Evolutionary conservation across 306 rosid genomes (phyloP), one percentile per base, ranked within the genome.

Genomic region (Cicer chorassanicum): DNA sequence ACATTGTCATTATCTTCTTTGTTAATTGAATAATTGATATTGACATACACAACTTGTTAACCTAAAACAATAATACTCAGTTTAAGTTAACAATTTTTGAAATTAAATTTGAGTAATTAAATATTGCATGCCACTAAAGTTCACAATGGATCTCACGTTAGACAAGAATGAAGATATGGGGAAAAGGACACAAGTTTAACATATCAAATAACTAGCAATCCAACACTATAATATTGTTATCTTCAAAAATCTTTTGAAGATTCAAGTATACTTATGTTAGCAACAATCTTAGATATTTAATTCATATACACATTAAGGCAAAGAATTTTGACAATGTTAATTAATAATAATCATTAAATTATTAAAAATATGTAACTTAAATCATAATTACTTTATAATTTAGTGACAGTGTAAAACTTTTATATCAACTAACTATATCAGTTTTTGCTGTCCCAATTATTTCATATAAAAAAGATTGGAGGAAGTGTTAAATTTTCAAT

Each of bases 111-210:
- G 36, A 29, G 36, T 29, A 3, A 48, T 55, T 57, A 70, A 74
- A 24, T 65, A 70, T 74, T 70, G 57, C 54, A 64, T 60, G 77
- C 38, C 68, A 68, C 68, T 67, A 80, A 59, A 65, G 36, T 36
- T 81, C 74, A 39, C 72, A 60, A 67, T 78, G 71, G 65, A 75
- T 85, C 81, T 59, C 78, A 78, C 56, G 50, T 53, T 67, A 61
- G 80, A 75, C 84, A 75, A 51, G 54, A 60, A 85, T 15, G 49
- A 55, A 82, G 84, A 78, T 85, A 82, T 71, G 74, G 60, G 46
- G 82, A 85, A 67, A 75, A 66, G 2, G 86, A 85, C 82, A 78
- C 70, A 65, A 78, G 78, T 82, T 59, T 85, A 71, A 45, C 16
- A 44, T 65, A 82, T 38, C 73, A 63, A 59, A 71, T 50, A 78